These are phyloP conservation scores for Quercus suber DNA, from an alignment of 306 rosid species.

Conservation along the genomic window DNA sequence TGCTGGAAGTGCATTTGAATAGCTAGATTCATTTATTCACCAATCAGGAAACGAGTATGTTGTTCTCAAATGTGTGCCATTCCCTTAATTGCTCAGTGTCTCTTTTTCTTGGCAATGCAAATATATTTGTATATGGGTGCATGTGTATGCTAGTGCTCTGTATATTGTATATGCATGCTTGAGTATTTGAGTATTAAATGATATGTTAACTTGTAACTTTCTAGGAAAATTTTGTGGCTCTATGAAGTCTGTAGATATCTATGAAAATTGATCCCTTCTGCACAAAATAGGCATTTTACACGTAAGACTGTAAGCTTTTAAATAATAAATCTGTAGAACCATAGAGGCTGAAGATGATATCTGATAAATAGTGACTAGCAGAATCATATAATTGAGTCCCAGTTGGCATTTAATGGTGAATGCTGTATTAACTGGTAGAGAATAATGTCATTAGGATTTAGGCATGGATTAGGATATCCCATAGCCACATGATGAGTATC, in stretches of 20 bases:
- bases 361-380: neutral
- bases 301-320: neutral
- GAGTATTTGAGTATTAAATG: neutral
- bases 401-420: neutral
- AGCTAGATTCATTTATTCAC: slow-evolving; percentile 61
- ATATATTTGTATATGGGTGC: slow-evolving; percentile 4
- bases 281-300: neutral
- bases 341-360: neutral
- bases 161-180: neutral
- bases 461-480: neutral
- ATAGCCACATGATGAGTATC: neutral
- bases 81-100: neutral
- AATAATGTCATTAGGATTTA: neutral
- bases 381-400: neutral
- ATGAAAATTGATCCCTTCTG: neutral
- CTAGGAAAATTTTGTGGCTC: neutral
- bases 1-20: slow-evolving; percentile 78
- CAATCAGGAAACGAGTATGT: slow-evolving; percentile 71
- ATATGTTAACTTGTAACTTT: neutral
- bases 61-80: neutral
- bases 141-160: slow-evolving; percentile 1
- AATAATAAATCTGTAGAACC: neutral
- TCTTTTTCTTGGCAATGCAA: neutral
- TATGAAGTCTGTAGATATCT: neutral
- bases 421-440: neutral